Conservation (phyloP, 306 rosid species). For the Trifolium pratense region DNA sequence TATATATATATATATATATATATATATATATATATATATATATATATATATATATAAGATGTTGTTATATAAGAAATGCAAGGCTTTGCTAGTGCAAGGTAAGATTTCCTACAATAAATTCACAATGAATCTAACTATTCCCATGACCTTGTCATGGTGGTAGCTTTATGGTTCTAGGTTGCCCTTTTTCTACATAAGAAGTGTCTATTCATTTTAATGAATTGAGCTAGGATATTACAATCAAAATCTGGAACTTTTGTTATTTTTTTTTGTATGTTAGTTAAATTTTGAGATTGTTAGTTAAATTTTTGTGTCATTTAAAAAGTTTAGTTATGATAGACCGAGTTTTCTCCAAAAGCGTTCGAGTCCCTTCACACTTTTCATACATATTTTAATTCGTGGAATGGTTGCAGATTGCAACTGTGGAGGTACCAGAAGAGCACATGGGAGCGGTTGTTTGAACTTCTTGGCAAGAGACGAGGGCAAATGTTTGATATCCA, state of each 20-base stretch:
- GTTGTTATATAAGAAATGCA: slow-evolving; percentile 23
- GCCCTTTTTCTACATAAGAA: not conserved
- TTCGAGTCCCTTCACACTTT: slow-evolving; percentile 30
- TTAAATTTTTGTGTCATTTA: slow-evolving; percentile 9
- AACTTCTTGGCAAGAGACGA: slow-evolving; percentile 92
- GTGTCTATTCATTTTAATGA: not conserved
- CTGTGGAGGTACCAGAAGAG: slow-evolving; percentile 95
- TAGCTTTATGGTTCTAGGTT: not conserved
- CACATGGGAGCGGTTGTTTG: slow-evolving; percentile 98
- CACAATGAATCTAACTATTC: not conserved
- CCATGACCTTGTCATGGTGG: not conserved
- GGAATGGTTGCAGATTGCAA: slow-evolving; percentile 74
- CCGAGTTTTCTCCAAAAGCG: not conserved
- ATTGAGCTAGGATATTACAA: slow-evolving; percentile 20
- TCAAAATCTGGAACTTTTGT: slow-evolving; percentile 4
- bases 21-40: too few relatives aligned
- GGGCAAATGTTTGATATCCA: slow-evolving; percentile 98
- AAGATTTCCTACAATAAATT: not conserved
- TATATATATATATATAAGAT: too few relatives aligned
- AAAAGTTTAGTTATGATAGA: slow-evolving; percentile 11
- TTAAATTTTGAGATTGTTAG: slow-evolving; percentile 10
- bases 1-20: too few relatives aligned
- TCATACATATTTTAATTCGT: slow-evolving; percentile 36
- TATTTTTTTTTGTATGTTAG: not conserved
- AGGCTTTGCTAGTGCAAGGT: not conserved